A percentile compares a stretch with the other conserved stretches of the same genome.
phyloP scores from a whole-genome alignment of 306 rosid genomes.

The Vigna reflexopilosa region DNA sequence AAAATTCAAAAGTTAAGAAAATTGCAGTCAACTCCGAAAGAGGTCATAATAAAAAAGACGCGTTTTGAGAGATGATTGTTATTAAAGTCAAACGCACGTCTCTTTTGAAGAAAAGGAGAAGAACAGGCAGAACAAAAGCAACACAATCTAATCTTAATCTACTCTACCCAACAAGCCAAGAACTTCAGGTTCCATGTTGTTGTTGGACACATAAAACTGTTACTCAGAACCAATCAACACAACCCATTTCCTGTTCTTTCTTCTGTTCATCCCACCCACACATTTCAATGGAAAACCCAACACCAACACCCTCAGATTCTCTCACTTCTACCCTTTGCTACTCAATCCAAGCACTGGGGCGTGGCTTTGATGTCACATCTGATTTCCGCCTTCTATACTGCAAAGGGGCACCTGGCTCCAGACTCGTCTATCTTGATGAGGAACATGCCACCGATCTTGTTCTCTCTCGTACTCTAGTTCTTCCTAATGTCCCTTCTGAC shows the following conservation, averaged over 20 bases:
- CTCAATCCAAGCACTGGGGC: constrained; percentile 86
- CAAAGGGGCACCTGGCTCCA: constrained; percentile 85
- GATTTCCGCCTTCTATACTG: constrained; percentile 87
- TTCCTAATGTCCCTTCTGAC: constrained; percentile 37
- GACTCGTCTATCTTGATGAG: constrained; percentile 69
- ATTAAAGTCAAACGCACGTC: constrained; percentile 61
- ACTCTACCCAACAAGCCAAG: neutral
- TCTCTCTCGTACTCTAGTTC: constrained; percentile 4
- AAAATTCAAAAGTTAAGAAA: constrained; percentile 4
- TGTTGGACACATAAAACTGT: neutral
- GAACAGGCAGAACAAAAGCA: neutral
- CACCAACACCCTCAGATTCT: constrained; percentile 52
- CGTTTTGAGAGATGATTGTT: constrained; percentile 50
- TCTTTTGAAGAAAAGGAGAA: constrained; percentile 41
- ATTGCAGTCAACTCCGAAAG: neutral
- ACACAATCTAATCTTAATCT: neutral
- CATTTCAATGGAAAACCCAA: constrained; percentile 44
- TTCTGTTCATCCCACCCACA: neutral
- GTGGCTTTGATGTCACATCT: constrained; percentile 89
- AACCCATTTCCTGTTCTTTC: no score
- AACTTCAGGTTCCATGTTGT: neutral
- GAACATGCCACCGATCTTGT: constrained; percentile 57
- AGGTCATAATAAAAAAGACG: constrained; percentile 44
- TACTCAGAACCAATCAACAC: no score
- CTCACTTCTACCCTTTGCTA: constrained; percentile 64